phyloP scores from a whole-genome alignment of 2,329 filamentous ascomycete species.

The Botrytis hyacinthi region DNA sequence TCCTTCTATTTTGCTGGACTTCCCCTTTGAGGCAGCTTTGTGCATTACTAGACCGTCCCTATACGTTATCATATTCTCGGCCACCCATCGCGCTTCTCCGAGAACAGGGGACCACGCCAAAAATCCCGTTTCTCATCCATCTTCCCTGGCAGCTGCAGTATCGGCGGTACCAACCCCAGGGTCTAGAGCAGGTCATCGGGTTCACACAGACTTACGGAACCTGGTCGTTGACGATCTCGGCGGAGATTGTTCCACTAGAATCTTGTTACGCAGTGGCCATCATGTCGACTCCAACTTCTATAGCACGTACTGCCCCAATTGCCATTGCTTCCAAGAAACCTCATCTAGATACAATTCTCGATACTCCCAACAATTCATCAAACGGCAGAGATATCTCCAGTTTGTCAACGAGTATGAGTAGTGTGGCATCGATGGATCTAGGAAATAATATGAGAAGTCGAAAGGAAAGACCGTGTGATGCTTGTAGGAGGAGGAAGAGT shows the following conservation, averaged over 20 bases:
- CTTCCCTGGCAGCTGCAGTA: slow-evolving; percentile 30
- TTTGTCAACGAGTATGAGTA: slow-evolving; percentile 52
- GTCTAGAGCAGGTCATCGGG: slow-evolving; percentile 33
- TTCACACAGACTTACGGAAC: slow-evolving; percentile 30
- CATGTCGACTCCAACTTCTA: slow-evolving; percentile 48
- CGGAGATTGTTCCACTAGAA: slow-evolving; percentile 24
- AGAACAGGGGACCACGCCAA: slow-evolving; percentile 27
- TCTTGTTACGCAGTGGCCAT: slow-evolving; percentile 30
- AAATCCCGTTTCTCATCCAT: slow-evolving; percentile 25
- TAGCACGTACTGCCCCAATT: slow-evolving; percentile 62
- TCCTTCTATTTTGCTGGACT: slow-evolving; percentile 5
- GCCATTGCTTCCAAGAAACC: slow-evolving; percentile 63
- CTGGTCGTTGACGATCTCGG: slow-evolving; percentile 21
- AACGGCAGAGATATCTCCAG: slow-evolving; percentile 38
- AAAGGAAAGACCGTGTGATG: slow-evolving; percentile 63
- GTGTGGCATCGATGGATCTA: slow-evolving; percentile 52
- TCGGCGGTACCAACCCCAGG: slow-evolving; percentile 30
- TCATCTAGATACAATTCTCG: slow-evolving; percentile 35
- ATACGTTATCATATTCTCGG: slow-evolving; percentile 16
- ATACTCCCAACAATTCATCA: slow-evolving; percentile 25
- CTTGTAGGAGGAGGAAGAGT: slow-evolving; percentile 70
- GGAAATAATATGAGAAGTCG: slow-evolving; percentile 45
- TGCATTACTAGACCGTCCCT: background rate
- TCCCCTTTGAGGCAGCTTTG: slow-evolving; percentile 17
- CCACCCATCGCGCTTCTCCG: slow-evolving; percentile 32